phyloP scores from a whole-genome alignment of 345 rosid species.

The Corymbia maculata region DNA sequence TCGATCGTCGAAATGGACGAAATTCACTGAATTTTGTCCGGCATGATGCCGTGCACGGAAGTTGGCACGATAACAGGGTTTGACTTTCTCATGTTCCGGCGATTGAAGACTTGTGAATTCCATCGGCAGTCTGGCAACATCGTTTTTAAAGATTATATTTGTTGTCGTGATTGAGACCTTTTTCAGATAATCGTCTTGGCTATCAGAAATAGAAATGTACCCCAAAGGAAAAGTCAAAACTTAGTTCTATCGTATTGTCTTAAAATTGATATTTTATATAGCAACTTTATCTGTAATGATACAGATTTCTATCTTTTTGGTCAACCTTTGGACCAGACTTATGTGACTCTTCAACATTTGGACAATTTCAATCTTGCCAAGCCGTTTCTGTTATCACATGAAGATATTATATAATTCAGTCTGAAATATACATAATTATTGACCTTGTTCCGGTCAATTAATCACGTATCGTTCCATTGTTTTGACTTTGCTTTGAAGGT shows the following conservation, averaged over 20 bases:
- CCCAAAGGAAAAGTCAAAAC: background rate
- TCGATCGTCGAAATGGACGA: background rate
- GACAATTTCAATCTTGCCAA: background rate
- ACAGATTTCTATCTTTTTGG: background rate
- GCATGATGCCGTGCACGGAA: background rate
- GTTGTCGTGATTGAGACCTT: background rate
- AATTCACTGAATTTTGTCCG: background rate
- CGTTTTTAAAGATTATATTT: background rate
- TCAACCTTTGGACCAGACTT: background rate
- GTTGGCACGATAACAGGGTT: background rate
- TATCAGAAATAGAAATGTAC: background rate
- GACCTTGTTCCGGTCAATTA: background rate
- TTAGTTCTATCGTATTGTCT: background rate
- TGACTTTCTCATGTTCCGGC: background rate
- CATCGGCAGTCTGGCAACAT: background rate
- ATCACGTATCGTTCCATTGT: background rate
- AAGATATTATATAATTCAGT: background rate
- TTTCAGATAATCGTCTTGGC: background rate
- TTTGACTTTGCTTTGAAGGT: background rate
- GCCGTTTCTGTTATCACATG: background rate
- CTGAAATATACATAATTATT: background rate
- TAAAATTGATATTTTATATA: background rate
- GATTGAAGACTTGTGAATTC: background rate
- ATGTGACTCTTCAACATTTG: background rate
- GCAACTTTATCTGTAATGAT: background rate